Evolutionary conservation across 352 stramenopile species (phyloP), one percentile per base, ranked within the genome.

Genomic region (Globisporangium viniferum): DNA sequence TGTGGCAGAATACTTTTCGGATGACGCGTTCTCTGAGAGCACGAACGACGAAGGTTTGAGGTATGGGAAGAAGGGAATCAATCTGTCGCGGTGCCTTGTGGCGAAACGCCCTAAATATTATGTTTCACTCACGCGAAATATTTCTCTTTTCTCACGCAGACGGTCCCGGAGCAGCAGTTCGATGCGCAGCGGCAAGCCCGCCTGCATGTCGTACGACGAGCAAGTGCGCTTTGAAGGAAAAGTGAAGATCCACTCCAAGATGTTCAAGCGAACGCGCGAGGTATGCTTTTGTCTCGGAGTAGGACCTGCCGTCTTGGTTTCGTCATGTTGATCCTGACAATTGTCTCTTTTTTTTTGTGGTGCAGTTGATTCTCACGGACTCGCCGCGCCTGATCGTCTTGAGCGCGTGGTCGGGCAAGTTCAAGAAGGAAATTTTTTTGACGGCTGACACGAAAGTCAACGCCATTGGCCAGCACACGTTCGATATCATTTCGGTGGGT

Each of bases 1-100:
- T 12, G 86, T 94, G 5, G 82, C 84, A 6, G 86, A 94, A 62
- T 94, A 92, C 56, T 93, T 94, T 69, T 83, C 84, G 4, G 79
- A 92, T 51, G 80, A 93, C 67, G 77, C 68, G 12, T 92, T 93
- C 59, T 94, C 84, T 27, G 83, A 92, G 68, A 89, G 80, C 68
- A 89, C 86, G 3, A 82, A 82, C 8, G 80, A 90, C 33, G 77
- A 91, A 29, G 22, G 59, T 48, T n/a, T 70, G 56, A 64, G 41
- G 64, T 69, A 46, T 18, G 29, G 12, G 22, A 22, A 46, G 39
- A 46, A 46, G 39, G 20, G 20, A 29, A 35, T 36, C 22, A 14
- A 24, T 57, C 10, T 78, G 15, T 91, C 63, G 84, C 73, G 82
- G 84, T 66, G 4, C 55, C 39, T 46, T 46, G 39, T 24, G 36